These are phyloP conservation scores for Xanthoconium stramineum DNA, from an alignment of 768 basidiomycete genomes.

Conservation along the genomic window DNA sequence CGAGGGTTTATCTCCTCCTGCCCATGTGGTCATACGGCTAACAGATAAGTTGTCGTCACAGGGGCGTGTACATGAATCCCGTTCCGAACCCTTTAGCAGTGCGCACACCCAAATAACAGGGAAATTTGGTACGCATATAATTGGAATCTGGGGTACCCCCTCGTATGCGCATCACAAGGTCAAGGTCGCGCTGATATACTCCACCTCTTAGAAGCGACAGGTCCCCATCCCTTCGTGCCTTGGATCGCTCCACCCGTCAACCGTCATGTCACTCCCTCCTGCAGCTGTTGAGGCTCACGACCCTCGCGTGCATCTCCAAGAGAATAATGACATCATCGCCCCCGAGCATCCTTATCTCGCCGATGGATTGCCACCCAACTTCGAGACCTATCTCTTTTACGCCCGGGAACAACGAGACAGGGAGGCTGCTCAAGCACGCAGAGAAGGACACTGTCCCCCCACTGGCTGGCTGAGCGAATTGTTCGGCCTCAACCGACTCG, in stretches of 20 bases:
- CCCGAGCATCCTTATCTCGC: constrained; percentile 20
- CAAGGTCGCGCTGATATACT: background rate
- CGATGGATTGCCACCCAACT: constrained; percentile 25
- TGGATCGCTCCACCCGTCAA: background rate
- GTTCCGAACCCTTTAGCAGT: background rate
- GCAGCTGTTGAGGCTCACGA: constrained; percentile 19
- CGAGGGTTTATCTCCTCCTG: no score
- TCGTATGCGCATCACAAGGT: background rate
- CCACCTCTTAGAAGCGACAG: background rate
- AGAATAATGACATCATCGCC: background rate
- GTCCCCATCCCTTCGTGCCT: background rate
- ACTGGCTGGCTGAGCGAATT: constrained; percentile 17
- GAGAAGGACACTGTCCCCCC: constrained; percentile 7
- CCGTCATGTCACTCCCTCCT: constrained; percentile 20
- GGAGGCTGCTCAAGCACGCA: constrained; percentile 23
- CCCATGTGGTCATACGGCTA: no score
- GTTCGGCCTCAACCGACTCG: constrained; percentile 21
- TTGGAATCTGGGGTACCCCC: background rate
- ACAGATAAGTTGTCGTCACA: background rate
- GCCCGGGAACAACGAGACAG: constrained; percentile 31
- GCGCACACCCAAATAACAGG: background rate
- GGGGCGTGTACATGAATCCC: background rate
- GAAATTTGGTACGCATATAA: background rate
- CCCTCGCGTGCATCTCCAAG: constrained; percentile 12
- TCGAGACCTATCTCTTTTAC: constrained; percentile 32